Evolutionary conservation across 306 rosid genomes (phyloP).

Genomic region (Vicia faba): DNA sequence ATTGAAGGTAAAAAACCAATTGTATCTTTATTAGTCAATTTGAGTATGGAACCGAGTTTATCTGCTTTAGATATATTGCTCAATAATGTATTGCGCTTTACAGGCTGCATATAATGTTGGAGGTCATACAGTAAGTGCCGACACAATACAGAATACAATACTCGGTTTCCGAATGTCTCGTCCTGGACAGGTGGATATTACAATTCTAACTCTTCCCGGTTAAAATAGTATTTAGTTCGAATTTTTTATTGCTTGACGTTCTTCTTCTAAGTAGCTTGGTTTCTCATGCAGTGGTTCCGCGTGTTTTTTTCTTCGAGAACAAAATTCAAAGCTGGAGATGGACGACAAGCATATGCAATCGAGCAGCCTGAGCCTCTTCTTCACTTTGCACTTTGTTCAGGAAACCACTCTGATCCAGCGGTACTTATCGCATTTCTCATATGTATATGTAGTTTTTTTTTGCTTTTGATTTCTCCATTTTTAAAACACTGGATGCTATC

Average conservation of each 20-base stretch:
- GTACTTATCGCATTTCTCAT: conserved; percentile 45
- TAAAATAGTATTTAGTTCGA: not conserved
- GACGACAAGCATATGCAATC: conserved; percentile 62
- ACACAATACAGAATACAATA: conserved; percentile 73
- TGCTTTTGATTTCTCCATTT: not conserved
- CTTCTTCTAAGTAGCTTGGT: conserved; percentile 12
- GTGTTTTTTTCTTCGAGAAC: conserved; percentile 62
- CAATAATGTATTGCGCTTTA: conserved; percentile 18
- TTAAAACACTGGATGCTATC: too few relatives aligned
- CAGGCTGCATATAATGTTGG: conserved; percentile 96
- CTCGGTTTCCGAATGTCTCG: conserved; percentile 87
- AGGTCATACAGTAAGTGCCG: conserved; percentile 79
- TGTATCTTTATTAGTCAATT: conserved; percentile 10
- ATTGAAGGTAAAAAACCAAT: conserved; percentile 68
- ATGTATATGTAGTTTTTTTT: not conserved
- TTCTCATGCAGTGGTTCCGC: conserved; percentile 72
- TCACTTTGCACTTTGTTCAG: conserved; percentile 85
- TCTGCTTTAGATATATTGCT: conserved; percentile 24
- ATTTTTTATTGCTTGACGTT: conserved; percentile 14
- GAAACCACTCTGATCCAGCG: conserved; percentile 96
- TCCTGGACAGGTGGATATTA: conserved; percentile 77
- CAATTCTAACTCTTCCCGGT: not conserved
- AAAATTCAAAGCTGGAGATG: conserved; percentile 76
- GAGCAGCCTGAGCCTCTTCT: conserved; percentile 80
- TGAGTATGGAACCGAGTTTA: conserved; percentile 1